Base-by-base conservation (phyloP, 805 yeast species). In the Wickerhamiella nectarea region DNA sequence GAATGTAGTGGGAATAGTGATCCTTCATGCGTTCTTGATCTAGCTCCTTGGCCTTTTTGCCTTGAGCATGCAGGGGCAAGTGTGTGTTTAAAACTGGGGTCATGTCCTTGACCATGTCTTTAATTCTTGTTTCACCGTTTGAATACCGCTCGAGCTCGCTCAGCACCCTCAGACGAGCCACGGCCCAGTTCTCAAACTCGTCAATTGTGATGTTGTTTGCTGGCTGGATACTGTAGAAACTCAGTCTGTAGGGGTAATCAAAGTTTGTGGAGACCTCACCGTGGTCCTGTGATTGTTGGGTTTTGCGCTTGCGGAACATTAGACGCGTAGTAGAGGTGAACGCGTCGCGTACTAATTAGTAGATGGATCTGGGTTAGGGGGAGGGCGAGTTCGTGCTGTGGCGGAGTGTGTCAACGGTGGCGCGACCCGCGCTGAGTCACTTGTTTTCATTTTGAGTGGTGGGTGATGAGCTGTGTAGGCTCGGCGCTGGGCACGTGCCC, bases 101-200 rank as follows among this genome's bases (percentile, higher is more conserved):
- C 51, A 89, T 65, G 3, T 72, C 64, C 8, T 64, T 56, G 52
- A 80, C 89, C 28, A 75, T 73, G 46, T 86, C 95, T 50, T 72
- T 74, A 7, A 9, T 14, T 2, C 18, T 19, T 38, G 72, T 56
- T 1, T 71, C 60, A 54, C 76, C 75, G 47, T 78, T 76, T 19
- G 26, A 17, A 5, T 17, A 20, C 52, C 93, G 69, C 55, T 89
- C 96, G 41, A 91, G 78, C 57, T 85, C 95, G 44, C 86, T 72
- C 46, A 91, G 67, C 7, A 91, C 74, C 56, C 80, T 77, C 49
- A 89, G 68, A 47, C 99, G 66, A 56, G 89, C 97, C 44, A 91
- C 79, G 4, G 97, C 97, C 95, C 96, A 91, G 4, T 71, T 69
- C 63, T 91, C 98, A 61, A 91, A 91, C 55, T 91, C 83, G 50